Evolutionary conservation across 164 flowering plant species (phyloP), one percentile per base, ranked within the genome.

Genomic region (Piper betle): DNA sequence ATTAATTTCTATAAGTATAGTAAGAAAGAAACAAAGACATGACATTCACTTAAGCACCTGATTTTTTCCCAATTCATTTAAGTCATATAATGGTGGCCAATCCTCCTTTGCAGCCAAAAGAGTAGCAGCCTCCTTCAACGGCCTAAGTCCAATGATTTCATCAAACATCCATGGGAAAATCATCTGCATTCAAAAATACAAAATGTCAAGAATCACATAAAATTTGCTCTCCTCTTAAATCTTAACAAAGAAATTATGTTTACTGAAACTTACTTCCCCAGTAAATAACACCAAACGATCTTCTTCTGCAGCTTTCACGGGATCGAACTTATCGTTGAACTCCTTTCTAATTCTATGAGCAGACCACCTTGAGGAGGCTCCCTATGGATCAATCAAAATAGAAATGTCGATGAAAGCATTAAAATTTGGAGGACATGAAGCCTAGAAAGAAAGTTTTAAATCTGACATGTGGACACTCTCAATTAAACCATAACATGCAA

Each of bases 121-220:
- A 61, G 82, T 72, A 65, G 99, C 96, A 53, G 81, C 93, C 42
- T 83, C 88, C 76, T 85, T 94, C 42, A 88, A 77, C 59, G 63
- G 85, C 69, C 62, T 81, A 75, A 94, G 72, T 57, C 91, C 82
- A 73, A 80, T 77, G 61, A 91, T 73, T 71, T 91, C 99, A 58
- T 94, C 95, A 74, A 91, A 94, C 84, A 91, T 80, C 99, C 99
- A 94, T 39, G 97, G 96, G 72, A 91, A 94, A 62, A 94, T 70
- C 99, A 94, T 94, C 97, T 93, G 81, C 61, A 56, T 63, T n/a
- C 60, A 57, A 16, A 10, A 10, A 15, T 46, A 46, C 50, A 46
- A 2, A 9, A 46, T 2, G 11, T 10, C 50, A 46, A 46, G 50
- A 46, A 46, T 46, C 15, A 46, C 15, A 46, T 46, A 46, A 6